Conservation (phyloP, 1,284 basidiomycete genomes). For the Ceratobasidium theobromae region DNA sequence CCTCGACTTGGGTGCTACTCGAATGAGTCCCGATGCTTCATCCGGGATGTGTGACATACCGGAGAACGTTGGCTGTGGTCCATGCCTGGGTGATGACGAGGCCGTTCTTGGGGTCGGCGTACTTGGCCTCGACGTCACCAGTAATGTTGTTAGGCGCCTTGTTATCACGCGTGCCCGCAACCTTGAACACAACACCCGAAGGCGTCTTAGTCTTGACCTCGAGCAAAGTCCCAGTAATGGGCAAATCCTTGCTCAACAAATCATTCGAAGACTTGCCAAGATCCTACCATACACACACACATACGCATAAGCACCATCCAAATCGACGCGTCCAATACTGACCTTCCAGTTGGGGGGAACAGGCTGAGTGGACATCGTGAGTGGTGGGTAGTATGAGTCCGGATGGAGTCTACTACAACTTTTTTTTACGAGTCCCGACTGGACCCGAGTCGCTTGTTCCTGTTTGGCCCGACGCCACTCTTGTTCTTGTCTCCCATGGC, state of each 20-base stretch:
- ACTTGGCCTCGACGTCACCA: conserved; percentile 92
- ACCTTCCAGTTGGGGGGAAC: conserved; percentile 95
- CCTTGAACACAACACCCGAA: conserved; percentile 83
- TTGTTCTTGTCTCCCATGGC: conserved; percentile 1
- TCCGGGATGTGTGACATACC: conserved; percentile 39
- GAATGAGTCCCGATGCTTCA: neutral
- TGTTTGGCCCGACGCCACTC: conserved; percentile 20
- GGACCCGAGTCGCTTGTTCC: neutral
- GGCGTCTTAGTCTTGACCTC: conserved; percentile 97
- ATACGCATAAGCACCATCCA: neutral
- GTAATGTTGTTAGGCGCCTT: conserved; percentile 70
- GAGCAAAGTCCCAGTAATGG: conserved; percentile 74
- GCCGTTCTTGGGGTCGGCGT: conserved; percentile 84
- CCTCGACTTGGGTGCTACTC: conserved; percentile 75
- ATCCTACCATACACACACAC: conserved; percentile 57
- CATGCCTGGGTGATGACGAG: conserved; percentile 90
- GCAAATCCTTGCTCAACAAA: conserved; percentile 92
- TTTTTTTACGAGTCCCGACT: conserved; percentile 11
- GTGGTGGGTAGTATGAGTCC: neutral
- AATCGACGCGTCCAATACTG: conserved; percentile 37
- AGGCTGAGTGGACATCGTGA: conserved; percentile 77
- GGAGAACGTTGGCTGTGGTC: conserved; percentile 92
- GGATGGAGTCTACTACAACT: neutral
- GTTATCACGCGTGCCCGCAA: conserved; percentile 74
- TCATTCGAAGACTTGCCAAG: conserved; percentile 97